These are phyloP conservation scores for Ambrosiella cleistominuta DNA, from an alignment of 2,329 filamentous ascomycete genomes.

Conservation along the genomic window DNA sequence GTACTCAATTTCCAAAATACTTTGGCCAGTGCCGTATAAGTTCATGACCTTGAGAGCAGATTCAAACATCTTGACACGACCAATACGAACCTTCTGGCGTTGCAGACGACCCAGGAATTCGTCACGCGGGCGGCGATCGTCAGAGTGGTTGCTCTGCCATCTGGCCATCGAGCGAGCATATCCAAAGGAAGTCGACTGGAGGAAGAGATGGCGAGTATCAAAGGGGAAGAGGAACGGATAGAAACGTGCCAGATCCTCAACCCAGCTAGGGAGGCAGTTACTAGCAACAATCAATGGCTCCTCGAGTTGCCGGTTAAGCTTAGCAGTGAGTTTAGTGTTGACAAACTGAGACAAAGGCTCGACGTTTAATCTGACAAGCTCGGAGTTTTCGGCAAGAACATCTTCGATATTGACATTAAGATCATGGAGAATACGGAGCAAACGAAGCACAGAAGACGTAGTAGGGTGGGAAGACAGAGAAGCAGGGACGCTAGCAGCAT, in stretches of 20 bases:
- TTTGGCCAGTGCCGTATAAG: conserved; percentile 89
- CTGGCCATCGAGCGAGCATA: conserved; percentile 94
- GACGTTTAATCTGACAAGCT: conserved; percentile 49
- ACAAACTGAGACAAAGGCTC: conserved; percentile 89
- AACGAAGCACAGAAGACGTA: conserved; percentile 69
- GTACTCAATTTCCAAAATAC: conserved; percentile 91
- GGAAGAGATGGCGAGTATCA: conserved; percentile 87
- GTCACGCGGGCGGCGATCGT: conserved; percentile 72
- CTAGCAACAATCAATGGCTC: conserved; percentile 94
- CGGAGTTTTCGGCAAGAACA: conserved; percentile 62
- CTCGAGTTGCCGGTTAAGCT: conserved; percentile 89
- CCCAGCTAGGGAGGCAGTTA: conserved; percentile 90
- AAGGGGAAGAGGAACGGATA: conserved; percentile 98
- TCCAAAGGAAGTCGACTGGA: conserved; percentile 95
- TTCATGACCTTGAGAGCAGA: conserved; percentile 98
- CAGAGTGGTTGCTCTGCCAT: conserved; percentile 86
- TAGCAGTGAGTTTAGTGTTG: conserved; percentile 95
- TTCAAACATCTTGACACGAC: conserved; percentile 81
- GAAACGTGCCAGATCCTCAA: conserved; percentile 77
- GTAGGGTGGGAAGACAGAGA: conserved; percentile 71
- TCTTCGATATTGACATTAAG: conserved; percentile 89
- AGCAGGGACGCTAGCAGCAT: conserved; percentile 43
- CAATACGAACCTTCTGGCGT: conserved; percentile 95
- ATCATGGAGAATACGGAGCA: conserved; percentile 81
- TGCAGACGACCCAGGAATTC: conserved; percentile 86